Evolutionary conservation across 768 basidiomycete genomes (phyloP).

Genomic region (Leucosporidium creatinivorum): DNA sequence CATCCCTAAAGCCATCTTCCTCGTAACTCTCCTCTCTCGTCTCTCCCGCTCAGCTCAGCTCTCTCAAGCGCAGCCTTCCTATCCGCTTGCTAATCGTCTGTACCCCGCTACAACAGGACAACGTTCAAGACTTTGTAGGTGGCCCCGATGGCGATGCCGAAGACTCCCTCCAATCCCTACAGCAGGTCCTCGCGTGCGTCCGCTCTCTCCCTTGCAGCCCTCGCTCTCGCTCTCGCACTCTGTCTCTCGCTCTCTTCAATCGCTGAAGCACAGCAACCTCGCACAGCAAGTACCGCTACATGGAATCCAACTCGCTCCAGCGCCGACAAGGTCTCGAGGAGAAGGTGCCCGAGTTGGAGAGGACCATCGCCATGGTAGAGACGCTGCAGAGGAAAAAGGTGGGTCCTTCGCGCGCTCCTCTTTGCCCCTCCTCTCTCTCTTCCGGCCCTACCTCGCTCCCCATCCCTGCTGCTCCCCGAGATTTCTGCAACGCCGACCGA

Average conservation of each 20-base stretch:
- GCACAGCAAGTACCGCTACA: conserved; percentile 91
- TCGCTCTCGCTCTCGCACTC: too few relatives aligned
- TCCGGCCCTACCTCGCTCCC: too few relatives aligned
- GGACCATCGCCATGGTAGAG: conserved; percentile 83
- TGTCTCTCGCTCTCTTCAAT: neutral
- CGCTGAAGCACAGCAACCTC: neutral
- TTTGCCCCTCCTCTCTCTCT: neutral
- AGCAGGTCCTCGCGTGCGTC: conserved; percentile 91
- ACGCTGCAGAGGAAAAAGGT: conserved; percentile 48
- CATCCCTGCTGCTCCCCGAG: too few relatives aligned
- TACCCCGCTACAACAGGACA: conserved; percentile 50
- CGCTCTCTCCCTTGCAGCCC: too few relatives aligned
- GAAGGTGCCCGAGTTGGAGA: conserved; percentile 93
- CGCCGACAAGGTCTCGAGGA: conserved; percentile 72
- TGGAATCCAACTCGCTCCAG: conserved; percentile 79
- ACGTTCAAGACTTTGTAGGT: conserved; percentile 80
- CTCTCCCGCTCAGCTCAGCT: neutral
- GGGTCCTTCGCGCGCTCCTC: conserved; percentile 24
- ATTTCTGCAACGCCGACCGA: too few relatives aligned
- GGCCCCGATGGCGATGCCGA: conserved; percentile 72
- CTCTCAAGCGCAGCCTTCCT: too few relatives aligned
- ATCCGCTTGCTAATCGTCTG: neutral
- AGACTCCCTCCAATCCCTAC: conserved; percentile 65
- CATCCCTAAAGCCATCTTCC: conserved; percentile 90
- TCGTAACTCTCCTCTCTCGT: conserved; percentile 51